A percentile compares a stretch with the other conserved stretches of the same genome.
Conservation (phyloP, 306 rosid genomes). For the Lablab purpureus region DNA sequence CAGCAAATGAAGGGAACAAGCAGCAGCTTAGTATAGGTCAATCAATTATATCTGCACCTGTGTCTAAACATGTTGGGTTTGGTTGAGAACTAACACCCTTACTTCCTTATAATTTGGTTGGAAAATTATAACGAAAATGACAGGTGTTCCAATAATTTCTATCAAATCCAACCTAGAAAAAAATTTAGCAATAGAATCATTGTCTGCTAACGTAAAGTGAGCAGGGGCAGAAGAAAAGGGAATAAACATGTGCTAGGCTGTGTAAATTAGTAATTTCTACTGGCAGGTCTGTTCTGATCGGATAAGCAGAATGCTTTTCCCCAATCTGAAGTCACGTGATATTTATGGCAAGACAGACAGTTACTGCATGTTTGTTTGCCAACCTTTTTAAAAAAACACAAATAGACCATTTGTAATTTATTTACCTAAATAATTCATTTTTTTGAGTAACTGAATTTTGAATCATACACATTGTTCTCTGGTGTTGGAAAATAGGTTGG, state of each 20-base stretch:
- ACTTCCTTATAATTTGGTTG: not conserved
- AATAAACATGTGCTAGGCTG: not conserved
- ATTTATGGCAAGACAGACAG: not conserved
- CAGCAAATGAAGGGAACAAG: slow-evolving; percentile 39
- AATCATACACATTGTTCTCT: too few species aligned
- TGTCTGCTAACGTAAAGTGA: slow-evolving; percentile 16
- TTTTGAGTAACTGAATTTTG: too few species aligned
- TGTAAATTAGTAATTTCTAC: not conserved
- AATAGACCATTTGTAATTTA: too few species aligned
- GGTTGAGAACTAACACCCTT: slow-evolving; percentile 32
- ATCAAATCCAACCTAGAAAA: not conserved
- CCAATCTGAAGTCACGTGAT: slow-evolving; percentile 16
- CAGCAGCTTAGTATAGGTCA: slow-evolving; percentile 35
- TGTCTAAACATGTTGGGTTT: slow-evolving; percentile 26
- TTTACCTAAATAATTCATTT: too few species aligned
- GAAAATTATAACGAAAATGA: slow-evolving; percentile 7
- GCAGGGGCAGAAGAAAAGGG: not conserved
- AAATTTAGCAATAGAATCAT: slow-evolving; percentile 1
- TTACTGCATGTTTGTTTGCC: not conserved
- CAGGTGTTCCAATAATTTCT: not conserved
- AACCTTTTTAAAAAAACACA: too few species aligned
- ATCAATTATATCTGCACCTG: slow-evolving; percentile 31
- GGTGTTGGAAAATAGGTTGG: too few species aligned
- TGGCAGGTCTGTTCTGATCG: slow-evolving; percentile 22
- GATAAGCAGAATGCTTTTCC: slow-evolving; percentile 21